phyloP scores from a whole-genome alignment of 768 basidiomycete genomes.

The Lepiota venenata region DNA sequence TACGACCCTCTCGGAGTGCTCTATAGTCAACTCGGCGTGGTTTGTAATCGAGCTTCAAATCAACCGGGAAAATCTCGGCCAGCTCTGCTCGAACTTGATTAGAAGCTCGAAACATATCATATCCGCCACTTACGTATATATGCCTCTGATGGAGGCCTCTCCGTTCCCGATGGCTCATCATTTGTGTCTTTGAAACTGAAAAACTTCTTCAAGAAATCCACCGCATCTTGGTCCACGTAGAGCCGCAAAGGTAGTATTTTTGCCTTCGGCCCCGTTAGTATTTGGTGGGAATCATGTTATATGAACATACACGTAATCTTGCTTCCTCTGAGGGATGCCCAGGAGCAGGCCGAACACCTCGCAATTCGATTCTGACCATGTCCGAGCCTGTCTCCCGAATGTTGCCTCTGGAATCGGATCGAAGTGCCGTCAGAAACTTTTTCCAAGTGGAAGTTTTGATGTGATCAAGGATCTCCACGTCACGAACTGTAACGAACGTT shows the following conservation, averaged over 20 bases:
- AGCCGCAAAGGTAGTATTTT: slow-evolving; percentile 88
- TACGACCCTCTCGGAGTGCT: slow-evolving; percentile 85
- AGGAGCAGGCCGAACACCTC: slow-evolving; percentile 68
- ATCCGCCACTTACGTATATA: slow-evolving; percentile 28
- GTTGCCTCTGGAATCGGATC: slow-evolving; percentile 83
- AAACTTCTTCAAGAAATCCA: slow-evolving; percentile 97
- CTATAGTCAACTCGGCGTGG: slow-evolving; percentile 94
- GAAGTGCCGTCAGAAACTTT: slow-evolving; percentile 88
- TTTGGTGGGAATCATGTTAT: not conserved
- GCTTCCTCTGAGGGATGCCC: slow-evolving; percentile 71
- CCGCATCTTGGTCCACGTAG: slow-evolving; percentile 97
- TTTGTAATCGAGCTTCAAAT: slow-evolving; percentile 97
- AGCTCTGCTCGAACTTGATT: slow-evolving; percentile 51
- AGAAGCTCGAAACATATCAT: not conserved
- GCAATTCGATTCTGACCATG: slow-evolving; percentile 89
- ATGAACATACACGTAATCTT: slow-evolving; percentile 64
- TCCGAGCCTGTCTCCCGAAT: slow-evolving; percentile 87
- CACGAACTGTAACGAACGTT: slow-evolving; percentile 61
- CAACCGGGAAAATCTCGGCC: slow-evolving; percentile 93
- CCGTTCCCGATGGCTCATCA: slow-evolving; percentile 25
- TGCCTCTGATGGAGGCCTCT: slow-evolving; percentile 35
- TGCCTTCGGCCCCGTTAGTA: slow-evolving; percentile 44
- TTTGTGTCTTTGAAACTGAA: slow-evolving; percentile 80
- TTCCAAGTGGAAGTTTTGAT: slow-evolving; percentile 99
- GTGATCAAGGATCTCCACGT: slow-evolving; percentile 91